A percentile compares a stretch with the other conserved stretches of the same genome.
Conservation (phyloP, 2,329 filamentous ascomycete species). For the Nemania sp. region DNA sequence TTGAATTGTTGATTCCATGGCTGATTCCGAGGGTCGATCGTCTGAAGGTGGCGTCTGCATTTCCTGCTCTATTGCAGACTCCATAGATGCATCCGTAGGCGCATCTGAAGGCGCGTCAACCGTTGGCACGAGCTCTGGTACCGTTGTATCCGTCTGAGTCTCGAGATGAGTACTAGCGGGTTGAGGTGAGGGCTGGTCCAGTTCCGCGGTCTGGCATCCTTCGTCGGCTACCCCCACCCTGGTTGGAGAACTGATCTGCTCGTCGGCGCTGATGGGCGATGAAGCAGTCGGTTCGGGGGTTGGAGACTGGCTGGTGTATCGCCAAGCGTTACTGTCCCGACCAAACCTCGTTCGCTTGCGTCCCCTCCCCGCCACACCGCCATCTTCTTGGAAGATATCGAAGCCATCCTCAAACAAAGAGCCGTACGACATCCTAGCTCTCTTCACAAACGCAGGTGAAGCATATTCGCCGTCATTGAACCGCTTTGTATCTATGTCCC, state of each 20-base stretch:
- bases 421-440: conserved; percentile 70
- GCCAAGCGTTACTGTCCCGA: conserved; percentile 71
- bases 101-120: background rate
- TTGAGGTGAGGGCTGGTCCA: conserved; percentile 34
- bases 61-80: background rate
- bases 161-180: conserved; percentile 16
- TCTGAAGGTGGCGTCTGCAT: background rate
- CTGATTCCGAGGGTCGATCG: background rate
- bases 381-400: conserved; percentile 74
- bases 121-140: background rate
- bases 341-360: conserved; percentile 74
- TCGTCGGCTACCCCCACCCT: conserved; percentile 44
- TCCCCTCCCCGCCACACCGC: conserved; percentile 60
- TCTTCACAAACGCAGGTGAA: conserved; percentile 81
- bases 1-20: background rate
- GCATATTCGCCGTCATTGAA: conserved; percentile 61
- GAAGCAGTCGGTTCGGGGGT: conserved; percentile 60
- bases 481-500: conserved; percentile 43
- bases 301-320: conserved; percentile 70
- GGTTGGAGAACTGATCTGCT: conserved; percentile 29
- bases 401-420: conserved; percentile 66
- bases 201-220: conserved; percentile 46
- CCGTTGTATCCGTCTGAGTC: background rate
- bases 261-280: conserved; percentile 10
- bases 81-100: background rate